Evolutionary conservation across 1,139 yeast genomes (phyloP).

Genomic region (Blastobotrys elegans): DNA sequence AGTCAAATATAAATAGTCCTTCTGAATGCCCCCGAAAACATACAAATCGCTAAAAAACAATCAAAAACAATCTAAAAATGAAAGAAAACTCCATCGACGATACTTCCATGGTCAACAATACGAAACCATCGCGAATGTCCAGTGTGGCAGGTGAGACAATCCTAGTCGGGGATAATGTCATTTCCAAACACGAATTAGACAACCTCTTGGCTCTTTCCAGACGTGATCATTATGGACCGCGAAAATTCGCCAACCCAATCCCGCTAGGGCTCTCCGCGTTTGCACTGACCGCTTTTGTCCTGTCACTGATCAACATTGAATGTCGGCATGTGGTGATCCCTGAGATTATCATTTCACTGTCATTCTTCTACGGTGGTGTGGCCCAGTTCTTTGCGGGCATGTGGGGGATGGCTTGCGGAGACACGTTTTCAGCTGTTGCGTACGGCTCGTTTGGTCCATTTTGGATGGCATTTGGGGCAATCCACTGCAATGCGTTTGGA

Average conservation of each 20-base stretch:
- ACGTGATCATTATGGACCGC: slow-evolving; percentile 37
- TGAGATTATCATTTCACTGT: slow-evolving; percentile 63
- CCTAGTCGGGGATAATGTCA: slow-evolving; percentile 68
- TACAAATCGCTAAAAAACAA: no score
- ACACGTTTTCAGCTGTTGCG: slow-evolving; percentile 86
- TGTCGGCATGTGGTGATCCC: slow-evolving; percentile 54
- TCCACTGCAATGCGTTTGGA: slow-evolving; percentile 67
- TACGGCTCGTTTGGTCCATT: slow-evolving; percentile 78
- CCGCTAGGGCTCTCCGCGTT: slow-evolving; percentile 83
- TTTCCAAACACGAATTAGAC: slow-evolving; percentile 53
- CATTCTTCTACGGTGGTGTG: slow-evolving; percentile 78
- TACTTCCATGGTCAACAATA: neutral
- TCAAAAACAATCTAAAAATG: no score
- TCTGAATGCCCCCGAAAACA: no score
- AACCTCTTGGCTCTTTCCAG: slow-evolving; percentile 67
- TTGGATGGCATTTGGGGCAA: slow-evolving; percentile 75
- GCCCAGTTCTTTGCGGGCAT: slow-evolving; percentile 71
- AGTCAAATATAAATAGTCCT: no score
- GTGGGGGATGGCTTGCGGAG: slow-evolving; percentile 64
- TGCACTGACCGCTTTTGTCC: slow-evolving; percentile 78
- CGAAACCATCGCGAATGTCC: slow-evolving; percentile 19
- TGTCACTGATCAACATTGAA: slow-evolving; percentile 58
- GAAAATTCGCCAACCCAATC: slow-evolving; percentile 49
- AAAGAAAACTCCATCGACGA: no score
- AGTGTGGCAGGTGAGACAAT: slow-evolving; percentile 51